Evolutionary conservation across 176 grass and related monocot species (phyloP), one percentile per base, ranked within the genome.

Genomic region (Musa acuminata): DNA sequence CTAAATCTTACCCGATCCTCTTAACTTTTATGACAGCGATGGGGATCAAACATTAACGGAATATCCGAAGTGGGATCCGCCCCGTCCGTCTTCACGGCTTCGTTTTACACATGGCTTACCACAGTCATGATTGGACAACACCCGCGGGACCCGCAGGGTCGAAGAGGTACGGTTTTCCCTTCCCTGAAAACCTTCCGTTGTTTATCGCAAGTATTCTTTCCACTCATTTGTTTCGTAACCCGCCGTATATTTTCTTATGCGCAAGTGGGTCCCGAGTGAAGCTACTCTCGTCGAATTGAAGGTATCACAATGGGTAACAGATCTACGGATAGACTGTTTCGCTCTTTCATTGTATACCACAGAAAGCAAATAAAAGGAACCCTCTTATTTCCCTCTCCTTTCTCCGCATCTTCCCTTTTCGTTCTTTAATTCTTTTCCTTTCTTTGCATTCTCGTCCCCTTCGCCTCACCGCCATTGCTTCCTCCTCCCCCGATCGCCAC

Each of bases 401-500:
- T 51, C 35, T 21, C 67, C 67, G 67, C 67, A 70, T 70, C 67
- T 69, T 29, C 23, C 67, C 67, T 20, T 25, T 70, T 70, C 67
- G 11, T 65, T 12, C 13, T 70, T 70, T 8, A 50, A 19, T 50
- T 50, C 43, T 69, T 69, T 48, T 21, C 27, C 13, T 20, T n/a
- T 1, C 51, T 65, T 24, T 20, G 11, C n/a, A 8, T 26, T 26
- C 63, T 21, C 13, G 8, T 70, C 11, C 23, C 24, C 52, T 1
- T 74, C 12, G 71, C 24, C 23, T 21, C 12, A 16, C 53, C 52
- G 50, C 50, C 71, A 55, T 49, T 69, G 14, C 43, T 35, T 24
- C 63, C 63, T 22, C 9, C 20, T 65, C 69, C 69, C 8, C 48
- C 13, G 16, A 13, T 14, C 48, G 8, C 16, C 9, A 8, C 49